phyloP scores from a whole-genome alignment of 345 rosid species.

The Diplotaxis tenuifolia region DNA sequence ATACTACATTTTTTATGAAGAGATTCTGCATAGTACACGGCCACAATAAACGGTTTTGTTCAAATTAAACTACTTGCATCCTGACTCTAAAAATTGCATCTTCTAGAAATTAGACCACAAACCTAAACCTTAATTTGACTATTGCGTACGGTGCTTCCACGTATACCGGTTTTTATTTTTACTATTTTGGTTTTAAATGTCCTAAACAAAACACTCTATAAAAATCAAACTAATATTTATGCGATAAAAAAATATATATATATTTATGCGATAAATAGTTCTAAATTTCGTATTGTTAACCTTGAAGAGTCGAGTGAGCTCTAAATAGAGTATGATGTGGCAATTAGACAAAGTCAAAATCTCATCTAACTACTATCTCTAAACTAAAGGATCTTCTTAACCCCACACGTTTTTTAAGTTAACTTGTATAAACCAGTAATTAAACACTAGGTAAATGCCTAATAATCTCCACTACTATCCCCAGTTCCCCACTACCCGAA shows the following conservation, averaged over 20 bases:
- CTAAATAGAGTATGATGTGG: background rate
- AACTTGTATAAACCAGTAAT: slow-evolving; percentile 11
- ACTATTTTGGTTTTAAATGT: no score
- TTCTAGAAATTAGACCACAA: no score
- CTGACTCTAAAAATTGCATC: no score
- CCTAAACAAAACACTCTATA: background rate
- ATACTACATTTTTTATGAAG: no score
- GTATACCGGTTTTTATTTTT: no score
- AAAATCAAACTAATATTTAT: background rate
- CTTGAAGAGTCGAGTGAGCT: background rate
- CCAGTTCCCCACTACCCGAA: slow-evolving; percentile 25
- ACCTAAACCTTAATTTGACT: no score
- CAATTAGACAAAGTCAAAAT: slow-evolving; percentile 27
- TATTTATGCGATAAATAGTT: background rate
- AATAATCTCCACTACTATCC: slow-evolving; percentile 14
- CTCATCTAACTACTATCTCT: slow-evolving; percentile 20
- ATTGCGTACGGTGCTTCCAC: no score
- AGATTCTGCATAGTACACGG: no score
- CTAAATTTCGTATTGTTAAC: background rate
- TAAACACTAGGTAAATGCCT: background rate
- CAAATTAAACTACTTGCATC: no score
- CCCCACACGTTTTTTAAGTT: slow-evolving; percentile 13
- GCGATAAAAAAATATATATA: no score
- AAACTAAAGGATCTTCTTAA: slow-evolving; percentile 25
- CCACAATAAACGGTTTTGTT: no score